Evolutionary conservation across 1,284 basidiomycete genomes (phyloP).

Genomic region (Salmacisia buchloeana): DNA sequence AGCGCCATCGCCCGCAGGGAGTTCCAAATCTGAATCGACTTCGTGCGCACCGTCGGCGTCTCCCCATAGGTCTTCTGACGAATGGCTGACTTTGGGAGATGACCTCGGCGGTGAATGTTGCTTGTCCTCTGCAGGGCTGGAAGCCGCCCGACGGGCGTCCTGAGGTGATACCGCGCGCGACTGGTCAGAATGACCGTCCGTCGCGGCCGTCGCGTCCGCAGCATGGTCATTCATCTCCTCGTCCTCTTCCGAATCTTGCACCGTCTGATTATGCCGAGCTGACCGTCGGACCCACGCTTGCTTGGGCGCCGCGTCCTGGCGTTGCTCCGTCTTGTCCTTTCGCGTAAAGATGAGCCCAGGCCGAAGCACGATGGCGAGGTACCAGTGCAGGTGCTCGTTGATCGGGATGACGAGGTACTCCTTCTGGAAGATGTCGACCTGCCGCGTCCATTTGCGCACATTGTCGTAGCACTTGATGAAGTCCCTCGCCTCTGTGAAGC

Average conservation of each 20-base stretch:
- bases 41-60: too few relatives aligned
- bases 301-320: not conserved
- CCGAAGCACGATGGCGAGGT: constrained; percentile 84
- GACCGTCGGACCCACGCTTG: not conserved
- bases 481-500: constrained; percentile 62
- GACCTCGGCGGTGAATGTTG: too few relatives aligned
- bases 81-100: too few relatives aligned
- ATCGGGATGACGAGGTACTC: constrained; percentile 90
- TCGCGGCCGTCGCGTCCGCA: too few relatives aligned
- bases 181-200: too few relatives aligned
- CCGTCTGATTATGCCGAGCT: not conserved
- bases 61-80: too few relatives aligned
- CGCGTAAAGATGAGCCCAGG: constrained; percentile 54
- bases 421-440: constrained; percentile 80
- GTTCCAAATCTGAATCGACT: too few relatives aligned
- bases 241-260: not conserved
- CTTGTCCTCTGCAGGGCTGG: too few relatives aligned
- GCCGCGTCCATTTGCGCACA: constrained; percentile 89
- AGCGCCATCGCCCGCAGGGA: too few relatives aligned
- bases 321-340: not conserved
- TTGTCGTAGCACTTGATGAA: constrained; percentile 64
- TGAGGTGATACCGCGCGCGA: too few relatives aligned
- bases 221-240: not conserved
- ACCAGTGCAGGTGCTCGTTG: constrained; percentile 96
- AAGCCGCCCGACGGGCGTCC: too few relatives aligned